Evolutionary conservation across 129 eudicot species (phyloP), one percentile per base, ranked within the genome.

Genomic region (Deinandra increscens): DNA sequence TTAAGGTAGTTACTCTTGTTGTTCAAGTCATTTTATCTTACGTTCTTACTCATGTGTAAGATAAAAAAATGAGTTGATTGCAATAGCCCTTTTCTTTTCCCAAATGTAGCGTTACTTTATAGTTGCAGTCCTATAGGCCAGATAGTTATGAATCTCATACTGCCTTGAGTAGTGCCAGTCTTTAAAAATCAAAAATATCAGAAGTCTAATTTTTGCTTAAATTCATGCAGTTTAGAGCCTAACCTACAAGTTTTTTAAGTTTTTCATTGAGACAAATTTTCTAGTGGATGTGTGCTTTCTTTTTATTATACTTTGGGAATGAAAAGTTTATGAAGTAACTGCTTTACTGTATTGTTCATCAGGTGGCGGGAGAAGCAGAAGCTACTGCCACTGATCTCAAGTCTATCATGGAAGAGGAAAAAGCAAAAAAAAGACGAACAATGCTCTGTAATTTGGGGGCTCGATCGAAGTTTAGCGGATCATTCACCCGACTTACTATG

Each of bases 331-430:
- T 42, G 18, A 64, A 61, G 36, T 66, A 49, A 50, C 19, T 39
- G 64, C 62, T 67, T 31, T 75, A 54, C 66, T 53, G 38, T 17
- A 26, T 68, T 72, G 29, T 81, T 71, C 46, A 43, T 81, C 50
- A 89, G 97, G 95, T 72, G 59, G 85, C 64, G 49, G 95, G 72
- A 60, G 82, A 73, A 56, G 74, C 89, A 46, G 82, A 86, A 78
- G 81, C 82, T 51, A 66, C 90, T 69, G 62, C 85, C 38, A 70
- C 76, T 58, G 80, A 86, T 79, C 97, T 93, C 66, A 80, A 75
- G 71, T 81, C 75, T 65, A 71, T 93, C 39, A 89, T 87, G 82
- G 85, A 93, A 75, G 97, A 93, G 79, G 99, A 93, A 84, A 82
- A 73, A 67, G 91, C 81, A 59, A 89, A 81, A 75, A 85, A 84